Conservation (phyloP, 2,329 filamentous ascomycete genomes). For the Fusarium sp. region DNA sequence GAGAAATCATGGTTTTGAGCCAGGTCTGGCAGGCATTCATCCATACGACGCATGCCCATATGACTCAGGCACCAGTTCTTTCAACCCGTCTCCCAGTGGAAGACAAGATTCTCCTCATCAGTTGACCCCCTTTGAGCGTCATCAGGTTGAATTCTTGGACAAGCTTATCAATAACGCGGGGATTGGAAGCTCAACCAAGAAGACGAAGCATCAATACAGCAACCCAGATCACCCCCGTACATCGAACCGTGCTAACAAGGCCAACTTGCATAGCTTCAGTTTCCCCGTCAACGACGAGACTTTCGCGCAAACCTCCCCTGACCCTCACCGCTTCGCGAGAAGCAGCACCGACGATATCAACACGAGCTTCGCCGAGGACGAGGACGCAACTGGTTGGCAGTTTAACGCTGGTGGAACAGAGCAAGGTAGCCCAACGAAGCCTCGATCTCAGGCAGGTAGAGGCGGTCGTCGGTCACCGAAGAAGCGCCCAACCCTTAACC, state of each 20-base stretch:
- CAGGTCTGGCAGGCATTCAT: slow-evolving; percentile 4
- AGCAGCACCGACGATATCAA: slow-evolving; percentile 71
- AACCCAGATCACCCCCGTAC: slow-evolving; percentile 1
- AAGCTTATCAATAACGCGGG: slow-evolving; percentile 51
- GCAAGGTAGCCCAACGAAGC: slow-evolving; percentile 40
- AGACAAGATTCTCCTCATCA: slow-evolving; percentile 36
- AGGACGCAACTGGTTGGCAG: slow-evolving; percentile 59
- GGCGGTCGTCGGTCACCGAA: slow-evolving; percentile 56
- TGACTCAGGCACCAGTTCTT: slow-evolving; percentile 11
- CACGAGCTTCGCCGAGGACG: slow-evolving; percentile 68
- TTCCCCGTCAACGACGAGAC: slow-evolving; percentile 60
- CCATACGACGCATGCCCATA: slow-evolving; percentile 26
- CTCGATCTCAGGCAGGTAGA: slow-evolving; percentile 55
- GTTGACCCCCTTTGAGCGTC: slow-evolving; percentile 55
- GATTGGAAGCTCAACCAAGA: slow-evolving; percentile 28
- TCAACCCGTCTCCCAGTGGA: slow-evolving; percentile 50
- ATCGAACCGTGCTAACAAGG: slow-evolving; percentile 49
- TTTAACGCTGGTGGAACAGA: slow-evolving; percentile 64
- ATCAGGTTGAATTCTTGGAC: slow-evolving; percentile 54
- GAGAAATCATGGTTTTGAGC: slow-evolving; percentile 10
- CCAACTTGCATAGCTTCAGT: slow-evolving; percentile 61
- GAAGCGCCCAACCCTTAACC: slow-evolving; percentile 44
- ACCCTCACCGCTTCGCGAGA: slow-evolving; percentile 58
- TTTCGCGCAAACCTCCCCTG: slow-evolving; percentile 52
- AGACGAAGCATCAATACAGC: slow-evolving; percentile 15